Evolutionary conservation across 441 rosid species (phyloP).

Genomic region (Aleurites moluccanus): DNA sequence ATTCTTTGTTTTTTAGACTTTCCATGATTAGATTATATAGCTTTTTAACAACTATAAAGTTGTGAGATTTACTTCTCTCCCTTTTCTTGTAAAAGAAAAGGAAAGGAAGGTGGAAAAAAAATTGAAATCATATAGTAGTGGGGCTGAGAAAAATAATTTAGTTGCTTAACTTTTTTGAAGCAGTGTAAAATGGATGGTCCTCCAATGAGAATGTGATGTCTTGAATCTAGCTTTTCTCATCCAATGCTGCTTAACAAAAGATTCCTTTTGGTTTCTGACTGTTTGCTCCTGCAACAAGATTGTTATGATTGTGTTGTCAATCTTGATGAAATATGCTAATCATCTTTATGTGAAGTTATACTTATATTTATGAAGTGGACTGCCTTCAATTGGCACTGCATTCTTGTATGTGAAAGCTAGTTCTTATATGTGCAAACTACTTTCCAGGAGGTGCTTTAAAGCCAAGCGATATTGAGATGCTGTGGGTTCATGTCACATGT

Average conservation of each 20-base stretch:
- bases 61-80: neutral
- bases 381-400: neutral
- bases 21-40: neutral
- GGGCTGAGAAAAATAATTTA: neutral
- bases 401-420: neutral
- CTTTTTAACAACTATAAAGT: neutral
- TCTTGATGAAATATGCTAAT: neutral
- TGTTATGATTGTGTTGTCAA: too few relatives aligned
- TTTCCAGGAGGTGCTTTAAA: constrained; percentile 92
- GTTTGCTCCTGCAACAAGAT: neutral
- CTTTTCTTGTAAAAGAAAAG: neutral
- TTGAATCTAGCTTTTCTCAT: neutral
- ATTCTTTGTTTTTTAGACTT: constrained; percentile 10
- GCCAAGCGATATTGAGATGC: constrained; percentile 68
- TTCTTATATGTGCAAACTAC: constrained; percentile 27
- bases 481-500: constrained; percentile 96
- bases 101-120: neutral
- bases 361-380: neutral
- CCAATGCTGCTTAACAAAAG: neutral
- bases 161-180: neutral
- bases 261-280: constrained; percentile 11
- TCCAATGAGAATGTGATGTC: neutral
- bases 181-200: neutral
- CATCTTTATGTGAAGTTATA: neutral
- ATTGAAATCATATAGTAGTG: neutral